phyloP scores from a whole-genome alignment of 2,329 filamentous ascomycete species.

The Claviceps sp. region DNA sequence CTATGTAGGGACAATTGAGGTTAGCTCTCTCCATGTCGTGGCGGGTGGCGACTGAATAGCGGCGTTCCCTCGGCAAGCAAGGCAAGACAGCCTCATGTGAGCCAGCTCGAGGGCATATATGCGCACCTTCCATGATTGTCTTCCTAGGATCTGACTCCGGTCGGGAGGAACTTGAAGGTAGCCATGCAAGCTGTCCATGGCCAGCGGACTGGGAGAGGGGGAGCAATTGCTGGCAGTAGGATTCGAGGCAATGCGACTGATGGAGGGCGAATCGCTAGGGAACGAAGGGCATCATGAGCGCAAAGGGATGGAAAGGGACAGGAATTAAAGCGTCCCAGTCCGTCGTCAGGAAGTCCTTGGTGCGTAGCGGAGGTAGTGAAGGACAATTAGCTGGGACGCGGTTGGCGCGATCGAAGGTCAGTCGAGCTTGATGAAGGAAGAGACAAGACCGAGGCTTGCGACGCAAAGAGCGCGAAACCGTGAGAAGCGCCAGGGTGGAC shows the following conservation, averaged over 20 bases:
- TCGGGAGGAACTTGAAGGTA: constrained; percentile 37
- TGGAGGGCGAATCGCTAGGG: not conserved
- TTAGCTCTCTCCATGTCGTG: constrained; percentile 5
- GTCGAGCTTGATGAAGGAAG: not conserved
- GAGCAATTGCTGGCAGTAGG: not conserved
- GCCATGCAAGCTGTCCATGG: constrained; percentile 30
- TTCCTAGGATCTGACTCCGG: constrained; percentile 34
- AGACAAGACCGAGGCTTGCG: not conserved
- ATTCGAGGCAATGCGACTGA: not conserved
- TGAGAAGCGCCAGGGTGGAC: not conserved
- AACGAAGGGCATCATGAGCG: not conserved
- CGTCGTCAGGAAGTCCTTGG: not conserved
- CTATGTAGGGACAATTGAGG: constrained; percentile 20
- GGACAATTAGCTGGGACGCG: not conserved
- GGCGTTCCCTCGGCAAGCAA: not conserved
- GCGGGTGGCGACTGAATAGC: not conserved
- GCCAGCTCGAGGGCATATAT: not conserved
- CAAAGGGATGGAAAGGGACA: not conserved
- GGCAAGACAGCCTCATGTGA: not conserved
- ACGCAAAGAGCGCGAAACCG: not conserved
- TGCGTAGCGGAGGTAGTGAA: not conserved
- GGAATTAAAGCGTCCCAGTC: not conserved
- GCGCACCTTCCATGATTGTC: constrained; percentile 39
- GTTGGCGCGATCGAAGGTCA: not conserved
- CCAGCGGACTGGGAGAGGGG: constrained; percentile 3